Evolutionary conservation across 148 eudicot genomes (phyloP), one percentile per base, ranked within the genome.

Genomic region (Beta vulgaris): DNA sequence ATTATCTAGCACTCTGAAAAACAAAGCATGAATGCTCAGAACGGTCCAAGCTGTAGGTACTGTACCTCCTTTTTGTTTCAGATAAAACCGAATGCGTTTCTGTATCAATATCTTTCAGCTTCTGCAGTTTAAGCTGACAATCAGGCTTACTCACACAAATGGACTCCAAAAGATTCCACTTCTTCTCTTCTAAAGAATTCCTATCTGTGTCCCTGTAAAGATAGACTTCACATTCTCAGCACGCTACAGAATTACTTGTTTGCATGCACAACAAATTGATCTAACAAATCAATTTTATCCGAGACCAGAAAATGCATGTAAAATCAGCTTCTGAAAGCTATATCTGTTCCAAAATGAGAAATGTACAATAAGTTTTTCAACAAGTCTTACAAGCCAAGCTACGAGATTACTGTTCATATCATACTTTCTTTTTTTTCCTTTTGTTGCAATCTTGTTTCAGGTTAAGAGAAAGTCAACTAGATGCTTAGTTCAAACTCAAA

Each of bases 11-110:
- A 65, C 29, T 34, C 23, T 18, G 58, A 25, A 9, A 36, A 4
- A 51, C 23, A 23, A 44, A 74, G 36, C 63, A 64, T 2, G 35
- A n/a, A 51, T 28, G 16, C 31, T 75, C 43, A 73, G 16, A 42
- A 55, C 15, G 51, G 28, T 8, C 11, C 19, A 57, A 55, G 67
- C 42, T 67, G 32, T 46, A 34, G 26, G 46, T 40, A 69, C 32
- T 0, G 26, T 84, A 91, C 96, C 96, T 84, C 65, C 34, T 77
- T 73, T 81, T 82, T 43, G 67, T 80, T 83, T 88, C 89, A 32
- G 87, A 85, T 36, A 81, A 69, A 65, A 87, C 76, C 60, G 84
- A 66, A 61, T 82, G 82, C 42, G 74, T 81, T 78, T 85, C 88
- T 67, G 69, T 42, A 66, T 87, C 87, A 75, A 86, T 79, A 43